Evolutionary conservation across 768 basidiomycete species (phyloP).

Genomic region (Rhizopogon vulgaris): DNA sequence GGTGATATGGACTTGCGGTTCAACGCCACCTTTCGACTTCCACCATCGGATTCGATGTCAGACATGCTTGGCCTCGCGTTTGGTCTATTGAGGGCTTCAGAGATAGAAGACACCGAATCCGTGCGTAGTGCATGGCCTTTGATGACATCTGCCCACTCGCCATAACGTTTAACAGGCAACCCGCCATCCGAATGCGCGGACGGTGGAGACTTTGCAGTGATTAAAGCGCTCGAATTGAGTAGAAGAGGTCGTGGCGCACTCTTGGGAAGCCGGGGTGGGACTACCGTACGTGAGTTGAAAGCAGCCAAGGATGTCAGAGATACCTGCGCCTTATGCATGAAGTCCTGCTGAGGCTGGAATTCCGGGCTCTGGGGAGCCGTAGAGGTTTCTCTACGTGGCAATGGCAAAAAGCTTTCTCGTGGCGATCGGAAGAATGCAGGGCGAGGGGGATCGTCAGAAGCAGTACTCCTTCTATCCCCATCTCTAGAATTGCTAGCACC

Average conservation of each 20-base stretch:
- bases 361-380: slow-evolving; percentile 30
- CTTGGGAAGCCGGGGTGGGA: slow-evolving; percentile 35
- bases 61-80: slow-evolving; percentile 30
- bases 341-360: slow-evolving; percentile 9
- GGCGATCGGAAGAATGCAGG: slow-evolving; percentile 53
- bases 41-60: slow-evolving; percentile 54
- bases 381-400: slow-evolving; percentile 21
- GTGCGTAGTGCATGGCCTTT: slow-evolving; percentile 37
- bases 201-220: slow-evolving; percentile 27
- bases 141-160: slow-evolving; percentile 47
- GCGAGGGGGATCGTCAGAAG: slow-evolving; percentile 50
- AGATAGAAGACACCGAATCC: slow-evolving; percentile 56
- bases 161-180: slow-evolving; percentile 25
- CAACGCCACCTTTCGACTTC: slow-evolving; percentile 54
- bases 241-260: slow-evolving; percentile 61
- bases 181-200: slow-evolving; percentile 29
- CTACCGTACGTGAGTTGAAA: slow-evolving; percentile 25
- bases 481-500: slow-evolving; percentile 1
- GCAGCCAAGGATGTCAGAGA: slow-evolving; percentile 40
- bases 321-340: slow-evolving; percentile 33
- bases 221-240: slow-evolving; percentile 45
- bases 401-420: slow-evolving; percentile 47
- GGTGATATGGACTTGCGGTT: slow-evolving; percentile 68
- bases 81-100: slow-evolving; percentile 37
- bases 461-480: slow-evolving; percentile 27